Evolutionary conservation across 768 basidiomycete species (phyloP), one percentile per base, ranked within the genome.

Genomic region (Suillus fuscotomentosus): DNA sequence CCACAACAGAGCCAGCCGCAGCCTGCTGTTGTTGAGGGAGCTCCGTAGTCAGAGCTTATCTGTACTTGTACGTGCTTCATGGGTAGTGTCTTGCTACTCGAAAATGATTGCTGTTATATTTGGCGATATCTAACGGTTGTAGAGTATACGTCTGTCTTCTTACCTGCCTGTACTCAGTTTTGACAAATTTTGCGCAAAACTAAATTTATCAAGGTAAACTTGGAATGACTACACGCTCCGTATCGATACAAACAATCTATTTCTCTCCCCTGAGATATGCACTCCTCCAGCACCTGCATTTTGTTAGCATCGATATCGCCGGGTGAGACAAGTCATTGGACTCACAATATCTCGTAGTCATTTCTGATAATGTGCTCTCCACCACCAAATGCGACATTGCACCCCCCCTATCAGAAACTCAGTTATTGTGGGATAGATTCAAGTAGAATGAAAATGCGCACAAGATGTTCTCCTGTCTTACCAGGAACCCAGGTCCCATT

Each of bases 391-490:
- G 80, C 73, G 22, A 83, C 71, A 61, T 82, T 78, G 31, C 78
- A 80, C 7, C 77, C 82, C 24, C 75, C 77, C 83, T 84, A 34
- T 56, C 17, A 43, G 13, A 20, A 41, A 38, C 34, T 45, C 39
- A 59, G 31, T 60, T 15, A 41, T 31, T 15, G 22, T 39, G 5
- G 11, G 38, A 59, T 42, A 38, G 38, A 31, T 13, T 41, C 20
- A 36, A 15, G 50, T 22, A 45, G 2, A 14, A 42, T 10, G 22
- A 5, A 6, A 67, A 13, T 42, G 77, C 85, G 27, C 64, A 90
- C 90, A 38, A 93, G 76, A 75, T 93, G 91, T 65, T 83, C 79
- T 1, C 85, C 88, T 1, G 87, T 84, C 77, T 93, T 93, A 2
- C 91, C 91, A 5, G 90, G 91, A n/a, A 92, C 86, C 43, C 69